Base-by-base conservation (phyloP, 192 early-diverging fungal species). In the Allomyces javanicus region DNA sequence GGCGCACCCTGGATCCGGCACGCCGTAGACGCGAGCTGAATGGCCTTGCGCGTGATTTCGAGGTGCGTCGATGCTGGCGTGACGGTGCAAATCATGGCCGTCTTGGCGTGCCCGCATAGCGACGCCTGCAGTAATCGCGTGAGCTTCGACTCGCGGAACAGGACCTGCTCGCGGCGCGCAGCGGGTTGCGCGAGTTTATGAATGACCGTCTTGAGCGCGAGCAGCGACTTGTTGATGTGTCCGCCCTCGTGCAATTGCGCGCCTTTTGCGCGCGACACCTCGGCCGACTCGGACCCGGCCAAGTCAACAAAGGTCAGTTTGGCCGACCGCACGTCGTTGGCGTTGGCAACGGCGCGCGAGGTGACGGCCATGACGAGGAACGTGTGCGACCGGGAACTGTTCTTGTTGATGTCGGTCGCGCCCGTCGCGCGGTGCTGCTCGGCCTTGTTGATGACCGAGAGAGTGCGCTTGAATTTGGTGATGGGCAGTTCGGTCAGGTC, bases 361-460 rank as follows among this genome's bases (percentile, higher is more conserved):
- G 21, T 58, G 5, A 58, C 17, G 50, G 50, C 17, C 12, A 58
- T 21, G 17, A 58, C 12, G 21, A 58, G 50, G 5, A 58, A 58
- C 7, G 96, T 94, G 72, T 99, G 94, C 25, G 92, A 95, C 70
- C 95, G 79, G 67, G 86, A 89, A 66, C 87, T 89, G 61, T 87
- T 80, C 64, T 92, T 84, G 75, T 99, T 99, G 74, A 91, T 91
- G 68, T 96, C 86, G 0, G 96, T 99, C 12, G 17, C 21, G 17
- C 17, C 50, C 12, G 21, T 58, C 1, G 12, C 21, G 50, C 50
- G 50, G 3, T 58, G 1, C 50, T 58, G 50, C 17, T 21, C 50
- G 17, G 50, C 12, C 17, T 58, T 58, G 50, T 58, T n/a, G 50
- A n/a, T 14, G 17, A 21, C 17, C 17, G 50, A 58, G 17, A 58